Evolutionary conservation across 352 stramenopile species (phyloP), one percentile per base, ranked within the genome.

Genomic region (Thalassiosira sp.): DNA sequence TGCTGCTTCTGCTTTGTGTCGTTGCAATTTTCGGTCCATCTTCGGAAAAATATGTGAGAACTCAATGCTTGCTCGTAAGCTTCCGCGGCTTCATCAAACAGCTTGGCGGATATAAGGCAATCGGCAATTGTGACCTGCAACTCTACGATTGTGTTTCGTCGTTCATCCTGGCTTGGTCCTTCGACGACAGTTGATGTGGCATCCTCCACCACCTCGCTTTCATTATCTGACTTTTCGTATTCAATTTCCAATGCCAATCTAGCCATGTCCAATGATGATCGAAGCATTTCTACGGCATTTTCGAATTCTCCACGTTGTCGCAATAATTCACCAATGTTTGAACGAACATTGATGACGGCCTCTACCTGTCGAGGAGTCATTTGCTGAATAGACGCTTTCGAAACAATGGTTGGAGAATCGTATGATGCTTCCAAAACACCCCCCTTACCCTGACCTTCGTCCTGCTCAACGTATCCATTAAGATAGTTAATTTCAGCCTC

Each of bases 311-410:
- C 48, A 18, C 51, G 72, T 63, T 72, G 63, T 31, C 18, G 18
- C 6, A 81, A 49, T 49, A 81, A 65, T 52, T 81, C 66, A 43
- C 72, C 72, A 52, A 81, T 71, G 37, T 81, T 81, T 3, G 59
- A 75, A 15, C 72, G 63, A 37, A 81, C 54, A 63, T 72, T 81
- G 15, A 81, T 56, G 2, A 81, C 18, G 16, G 62, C 48, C 46
- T 81, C 48, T 15, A 60, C 45, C 24, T 70, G 57, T 24, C 67
- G 56, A 3, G 72, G 72, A 27, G 62, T 49, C 64, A 81, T 72
- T 42, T 63, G 20, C 13, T 60, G 15, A 13, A 76, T 56, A n/a
- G 42, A 51, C 5, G 54, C 28, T 54, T 63, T 33, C 3, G 49
- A 24, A 28, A 72, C 40, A 3, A 45, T 28, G 16, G 31, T 40